These are phyloP conservation scores for Uncinocarpus reesii DNA, from an alignment of 2,329 filamentous ascomycete genomes.

Conservation along the genomic window DNA sequence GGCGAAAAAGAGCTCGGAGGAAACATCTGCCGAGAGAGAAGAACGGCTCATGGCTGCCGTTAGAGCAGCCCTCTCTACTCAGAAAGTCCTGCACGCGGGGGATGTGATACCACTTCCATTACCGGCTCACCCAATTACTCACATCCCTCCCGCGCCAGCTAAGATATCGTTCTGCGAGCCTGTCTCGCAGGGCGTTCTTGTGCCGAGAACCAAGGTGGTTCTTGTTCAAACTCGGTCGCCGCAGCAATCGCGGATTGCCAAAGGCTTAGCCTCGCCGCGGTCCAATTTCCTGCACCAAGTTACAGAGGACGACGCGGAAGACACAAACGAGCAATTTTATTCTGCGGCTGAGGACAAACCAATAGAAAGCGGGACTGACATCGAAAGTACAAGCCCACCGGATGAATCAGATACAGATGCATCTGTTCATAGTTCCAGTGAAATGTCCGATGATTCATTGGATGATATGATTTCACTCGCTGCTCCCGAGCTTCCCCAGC, in stretches of 20 bases:
- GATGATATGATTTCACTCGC: constrained; percentile 89
- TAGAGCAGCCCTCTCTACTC: constrained; percentile 60
- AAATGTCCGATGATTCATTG: constrained; percentile 80
- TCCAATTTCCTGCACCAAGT: constrained; percentile 51
- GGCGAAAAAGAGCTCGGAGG: constrained; percentile 28
- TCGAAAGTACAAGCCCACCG: constrained; percentile 45
- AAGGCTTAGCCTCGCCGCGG: constrained; percentile 37
- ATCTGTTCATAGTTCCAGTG: constrained; percentile 48
- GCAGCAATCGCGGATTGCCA: constrained; percentile 14
- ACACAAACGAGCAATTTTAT: constrained; percentile 85
- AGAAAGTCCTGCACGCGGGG: constrained; percentile 70
- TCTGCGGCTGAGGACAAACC: constrained; percentile 74
- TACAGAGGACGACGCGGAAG: constrained; percentile 55
- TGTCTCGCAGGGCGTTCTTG: constrained; percentile 74
- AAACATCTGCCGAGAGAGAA: constrained; percentile 36
- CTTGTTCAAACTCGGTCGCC: constrained; percentile 48
- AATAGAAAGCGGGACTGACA: constrained; percentile 37
- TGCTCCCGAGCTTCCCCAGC: constrained; percentile 66
- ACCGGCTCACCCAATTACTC: constrained; percentile 72
- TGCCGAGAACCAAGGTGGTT: constrained; percentile 71
- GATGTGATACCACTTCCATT: constrained; percentile 71
- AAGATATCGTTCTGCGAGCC: constrained; percentile 91
- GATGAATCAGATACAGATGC: constrained; percentile 53
- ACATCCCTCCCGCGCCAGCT: constrained; percentile 71
- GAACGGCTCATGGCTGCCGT: constrained; percentile 56